A percentile compares a stretch with the other conserved stretches of the same genome.
Evolutionary conservation across 768 basidiomycete genomes (phyloP).

Genomic region (Heimioporus sp.): DNA sequence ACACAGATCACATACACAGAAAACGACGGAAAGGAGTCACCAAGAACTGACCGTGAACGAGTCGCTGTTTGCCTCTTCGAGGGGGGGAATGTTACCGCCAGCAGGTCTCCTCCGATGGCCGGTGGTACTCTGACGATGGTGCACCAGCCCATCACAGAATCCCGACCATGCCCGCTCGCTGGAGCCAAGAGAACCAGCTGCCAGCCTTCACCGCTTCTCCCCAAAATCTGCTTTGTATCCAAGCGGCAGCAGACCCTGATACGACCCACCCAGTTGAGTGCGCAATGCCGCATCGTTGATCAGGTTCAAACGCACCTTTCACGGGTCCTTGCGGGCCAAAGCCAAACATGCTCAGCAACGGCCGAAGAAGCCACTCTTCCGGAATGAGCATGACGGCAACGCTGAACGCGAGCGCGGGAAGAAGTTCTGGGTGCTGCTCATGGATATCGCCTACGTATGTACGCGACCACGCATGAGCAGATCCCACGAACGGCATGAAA

Average conservation of each 20-base stretch:
- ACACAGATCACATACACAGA: not conserved
- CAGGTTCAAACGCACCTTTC: slow-evolving; percentile 4
- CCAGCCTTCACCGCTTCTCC: not conserved
- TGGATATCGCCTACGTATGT: slow-evolving; percentile 13
- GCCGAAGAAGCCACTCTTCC: slow-evolving; percentile 14
- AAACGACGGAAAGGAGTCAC: not conserved
- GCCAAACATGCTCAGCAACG: slow-evolving; percentile 9
- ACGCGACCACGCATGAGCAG: not conserved
- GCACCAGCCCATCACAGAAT: slow-evolving; percentile 4
- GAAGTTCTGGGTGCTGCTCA: slow-evolving; percentile 6
- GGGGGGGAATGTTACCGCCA: not conserved
- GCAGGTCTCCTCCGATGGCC: not conserved
- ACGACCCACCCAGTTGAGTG: not conserved
- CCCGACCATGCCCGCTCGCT: slow-evolving; percentile 11
- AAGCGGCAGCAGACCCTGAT: slow-evolving; percentile 14
- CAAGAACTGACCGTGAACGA: too few relatives aligned
- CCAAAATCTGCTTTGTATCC: slow-evolving; percentile 5
- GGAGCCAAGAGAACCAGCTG: slow-evolving; percentile 15
- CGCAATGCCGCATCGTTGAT: fast-evolving
- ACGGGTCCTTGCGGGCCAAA: slow-evolving; percentile 15
- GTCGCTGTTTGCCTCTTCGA: not conserved
- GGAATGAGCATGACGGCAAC: slow-evolving; percentile 8
- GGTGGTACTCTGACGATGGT: not conserved
- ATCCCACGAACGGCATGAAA: too few relatives aligned
- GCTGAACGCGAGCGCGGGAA: slow-evolving; percentile 1